A percentile compares a stretch with the other conserved stretches of the same genome.
These are phyloP conservation scores for Nothomitra cinnamomea DNA, from an alignment of 2,329 filamentous ascomycete genomes.

Conservation along the genomic window DNA sequence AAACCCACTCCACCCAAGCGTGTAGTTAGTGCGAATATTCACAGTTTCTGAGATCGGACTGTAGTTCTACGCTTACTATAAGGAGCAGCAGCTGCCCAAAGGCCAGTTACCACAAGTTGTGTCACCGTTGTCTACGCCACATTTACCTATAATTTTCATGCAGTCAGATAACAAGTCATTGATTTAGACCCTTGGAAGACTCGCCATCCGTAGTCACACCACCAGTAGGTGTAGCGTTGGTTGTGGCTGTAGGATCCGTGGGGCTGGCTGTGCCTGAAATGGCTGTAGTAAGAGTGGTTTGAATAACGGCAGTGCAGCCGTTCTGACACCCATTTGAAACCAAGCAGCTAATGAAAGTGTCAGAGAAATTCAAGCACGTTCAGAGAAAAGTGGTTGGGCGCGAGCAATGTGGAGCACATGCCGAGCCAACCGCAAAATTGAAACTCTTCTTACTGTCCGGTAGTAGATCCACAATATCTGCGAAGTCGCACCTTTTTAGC, in stretches of 20 bases:
- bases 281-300: conserved; percentile 8
- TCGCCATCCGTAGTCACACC: conserved; percentile 28
- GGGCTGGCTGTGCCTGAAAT: conserved; percentile 9
- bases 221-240: conserved; percentile 11
- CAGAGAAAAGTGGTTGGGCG: neutral
- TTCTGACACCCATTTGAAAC: conserved; percentile 23
- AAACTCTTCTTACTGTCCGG: conserved; percentile 10
- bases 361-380: neutral
- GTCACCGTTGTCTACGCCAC: conserved; percentile 31
- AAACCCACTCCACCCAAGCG: conserved; percentile 10
- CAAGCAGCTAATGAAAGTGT: conserved; percentile 17
- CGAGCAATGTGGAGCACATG: neutral
- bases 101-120: conserved; percentile 35
- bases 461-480: conserved; percentile 22
- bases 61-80: conserved; percentile 35
- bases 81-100: conserved; percentile 36
- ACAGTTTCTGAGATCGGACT: neutral
- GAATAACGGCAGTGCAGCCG: conserved; percentile 18
- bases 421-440: neutral
- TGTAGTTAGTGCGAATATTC: neutral
- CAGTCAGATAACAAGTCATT: neutral
- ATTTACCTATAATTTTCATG: conserved; percentile 21
- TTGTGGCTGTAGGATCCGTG: conserved; percentile 13
- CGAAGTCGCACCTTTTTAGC: neutral
- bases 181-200: neutral